phyloP scores from a whole-genome alignment of 768 basidiomycete species.

The Naganishia friedmannii region DNA sequence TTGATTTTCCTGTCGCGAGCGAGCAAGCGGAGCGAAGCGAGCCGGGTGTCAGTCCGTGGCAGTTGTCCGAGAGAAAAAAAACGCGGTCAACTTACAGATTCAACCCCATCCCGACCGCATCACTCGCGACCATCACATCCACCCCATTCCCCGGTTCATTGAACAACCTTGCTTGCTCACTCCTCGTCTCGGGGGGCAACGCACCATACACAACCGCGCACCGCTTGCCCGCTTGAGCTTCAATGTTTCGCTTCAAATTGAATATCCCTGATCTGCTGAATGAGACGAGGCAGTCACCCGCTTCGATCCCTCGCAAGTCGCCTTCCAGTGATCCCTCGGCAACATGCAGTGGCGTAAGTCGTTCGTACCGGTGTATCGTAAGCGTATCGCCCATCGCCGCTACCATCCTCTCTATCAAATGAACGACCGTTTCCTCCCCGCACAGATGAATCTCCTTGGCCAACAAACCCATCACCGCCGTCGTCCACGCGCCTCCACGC shows the following conservation, averaged over 20 bases:
- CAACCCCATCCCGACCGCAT: constrained; percentile 95
- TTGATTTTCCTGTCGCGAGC: constrained; percentile 73
- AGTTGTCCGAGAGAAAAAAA: too few species aligned
- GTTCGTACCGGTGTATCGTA: constrained; percentile 74
- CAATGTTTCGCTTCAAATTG: constrained; percentile 67
- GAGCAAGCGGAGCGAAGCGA: not conserved
- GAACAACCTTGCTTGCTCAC: constrained; percentile 87
- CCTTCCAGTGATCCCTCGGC: constrained; percentile 64
- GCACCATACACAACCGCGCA: constrained; percentile 92
- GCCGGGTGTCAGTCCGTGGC: not conserved
- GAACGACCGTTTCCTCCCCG: constrained; percentile 88
- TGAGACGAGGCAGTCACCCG: constrained; percentile 87
- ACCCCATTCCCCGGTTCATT: constrained; percentile 79
- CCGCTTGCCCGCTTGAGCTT: constrained; percentile 66
- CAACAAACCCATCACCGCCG: constrained; percentile 69
- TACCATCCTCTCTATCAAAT: constrained; percentile 65
- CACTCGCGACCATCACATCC: constrained; percentile 87
- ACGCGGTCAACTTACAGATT: constrained; percentile 66
- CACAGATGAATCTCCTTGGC: constrained; percentile 89
- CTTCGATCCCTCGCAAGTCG: constrained; percentile 62
- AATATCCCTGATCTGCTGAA: constrained; percentile 78
- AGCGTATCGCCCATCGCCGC: constrained; percentile 76
- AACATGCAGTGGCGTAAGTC: constrained; percentile 77
- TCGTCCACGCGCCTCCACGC: constrained; percentile 79
- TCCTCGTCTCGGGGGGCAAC: constrained; percentile 84